Evolutionary conservation across 306 rosid genomes (phyloP).

Genomic region (Pueraria montana): DNA sequence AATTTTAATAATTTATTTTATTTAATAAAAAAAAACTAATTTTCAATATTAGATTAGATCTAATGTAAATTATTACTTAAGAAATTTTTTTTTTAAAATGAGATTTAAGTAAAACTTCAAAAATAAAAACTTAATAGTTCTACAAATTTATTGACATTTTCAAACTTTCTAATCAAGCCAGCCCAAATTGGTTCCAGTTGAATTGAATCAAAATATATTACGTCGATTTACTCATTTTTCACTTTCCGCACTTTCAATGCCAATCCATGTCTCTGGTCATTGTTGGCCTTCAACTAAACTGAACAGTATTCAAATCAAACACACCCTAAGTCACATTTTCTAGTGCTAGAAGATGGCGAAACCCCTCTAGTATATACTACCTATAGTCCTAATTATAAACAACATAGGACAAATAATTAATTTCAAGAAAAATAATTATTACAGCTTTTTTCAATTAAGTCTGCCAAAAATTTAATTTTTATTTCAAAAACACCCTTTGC

Average conservation of each 20-base stretch:
- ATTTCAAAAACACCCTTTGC: no score
- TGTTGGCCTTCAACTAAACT: not conserved
- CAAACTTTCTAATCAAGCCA: not conserved
- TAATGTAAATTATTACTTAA: not conserved
- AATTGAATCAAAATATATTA: not conserved
- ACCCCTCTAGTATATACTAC: no score
- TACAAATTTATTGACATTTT: not conserved
- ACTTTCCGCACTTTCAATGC: not conserved
- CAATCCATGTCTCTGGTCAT: not conserved
- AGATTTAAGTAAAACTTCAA: not conserved
- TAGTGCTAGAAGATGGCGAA: not conserved
- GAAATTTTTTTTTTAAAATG: not conserved
- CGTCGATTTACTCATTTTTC: not conserved
- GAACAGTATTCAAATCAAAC: no score
- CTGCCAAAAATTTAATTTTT: no score
- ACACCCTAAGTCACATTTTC: not conserved
- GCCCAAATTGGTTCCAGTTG: not conserved
- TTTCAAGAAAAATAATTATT: no score
- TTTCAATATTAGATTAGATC: not conserved
- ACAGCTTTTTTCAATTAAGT: no score
- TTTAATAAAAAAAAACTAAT: not conserved
- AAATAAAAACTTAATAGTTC: not conserved
- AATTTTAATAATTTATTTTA: not conserved
- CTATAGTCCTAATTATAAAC: no score
- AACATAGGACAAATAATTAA: no score